Conservation (phyloP, 2,329 filamentous ascomycete genomes). For the Bipolaris gigantea region DNA sequence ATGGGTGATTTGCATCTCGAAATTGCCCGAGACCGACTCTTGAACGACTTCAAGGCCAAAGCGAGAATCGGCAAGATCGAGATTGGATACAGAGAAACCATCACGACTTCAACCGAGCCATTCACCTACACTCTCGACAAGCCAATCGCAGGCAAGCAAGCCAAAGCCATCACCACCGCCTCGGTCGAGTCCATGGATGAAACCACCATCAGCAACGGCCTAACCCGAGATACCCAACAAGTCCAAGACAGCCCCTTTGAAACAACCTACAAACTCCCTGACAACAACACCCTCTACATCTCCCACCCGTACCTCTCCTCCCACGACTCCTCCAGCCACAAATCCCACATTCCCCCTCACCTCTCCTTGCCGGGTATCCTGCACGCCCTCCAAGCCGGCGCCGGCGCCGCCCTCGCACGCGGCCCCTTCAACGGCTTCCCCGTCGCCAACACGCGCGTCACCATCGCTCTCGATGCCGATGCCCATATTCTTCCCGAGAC, state of each 20-base stretch:
- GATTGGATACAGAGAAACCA: slow-evolving; percentile 89
- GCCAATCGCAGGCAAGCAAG: slow-evolving; percentile 75
- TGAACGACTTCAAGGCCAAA: slow-evolving; percentile 86
- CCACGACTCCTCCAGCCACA: slow-evolving; percentile 34
- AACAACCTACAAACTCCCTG: slow-evolving; percentile 44
- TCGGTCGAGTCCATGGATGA: slow-evolving; percentile 62
- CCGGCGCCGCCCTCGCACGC: slow-evolving; percentile 78
- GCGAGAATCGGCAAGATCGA: slow-evolving; percentile 86
- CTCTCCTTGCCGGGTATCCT: slow-evolving; percentile 55
- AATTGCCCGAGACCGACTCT: slow-evolving; percentile 83
- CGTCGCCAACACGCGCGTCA: slow-evolving; percentile 73
- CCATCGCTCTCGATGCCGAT: slow-evolving; percentile 66
- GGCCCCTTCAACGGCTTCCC: slow-evolving; percentile 81
- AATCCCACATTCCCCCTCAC: slow-evolving; percentile 57
- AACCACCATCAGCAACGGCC: slow-evolving; percentile 16
- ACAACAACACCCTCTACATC: slow-evolving; percentile 71
- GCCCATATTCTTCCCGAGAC: slow-evolving; percentile 68
- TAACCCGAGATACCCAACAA: slow-evolving; percentile 23
- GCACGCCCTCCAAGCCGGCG: slow-evolving; percentile 71
- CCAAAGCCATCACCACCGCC: slow-evolving; percentile 75
- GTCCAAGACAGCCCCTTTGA: slow-evolving; percentile 33
- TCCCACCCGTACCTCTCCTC: slow-evolving; percentile 55
- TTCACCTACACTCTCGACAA: slow-evolving; percentile 72
- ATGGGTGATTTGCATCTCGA: slow-evolving; percentile 98
- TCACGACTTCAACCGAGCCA: slow-evolving; percentile 60